A percentile compares a stretch with the other conserved stretches of the same genome.
phyloP scores from a whole-genome alignment of 805 yeast species.

The Danielozyma ontarioensis region DNA sequence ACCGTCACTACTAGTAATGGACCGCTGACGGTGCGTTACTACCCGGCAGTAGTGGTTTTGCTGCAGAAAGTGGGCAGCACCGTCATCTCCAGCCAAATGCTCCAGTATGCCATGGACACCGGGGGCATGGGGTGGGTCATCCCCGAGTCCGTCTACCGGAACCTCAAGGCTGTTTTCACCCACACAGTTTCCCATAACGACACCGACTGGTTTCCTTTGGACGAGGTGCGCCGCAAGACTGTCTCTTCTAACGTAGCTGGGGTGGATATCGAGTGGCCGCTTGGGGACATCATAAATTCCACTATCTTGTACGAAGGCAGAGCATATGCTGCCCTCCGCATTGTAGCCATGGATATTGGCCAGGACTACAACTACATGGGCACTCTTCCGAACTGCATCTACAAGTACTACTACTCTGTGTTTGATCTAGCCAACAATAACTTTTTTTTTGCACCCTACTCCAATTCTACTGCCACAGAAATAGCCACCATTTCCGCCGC shows the following conservation, averaged over 20 bases:
- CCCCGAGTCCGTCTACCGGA: constrained; percentile 8
- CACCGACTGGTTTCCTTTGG: constrained; percentile 3
- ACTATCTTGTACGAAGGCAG: constrained; percentile 4
- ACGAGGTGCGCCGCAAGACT: constrained; percentile 1
- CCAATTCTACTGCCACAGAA: not conserved
- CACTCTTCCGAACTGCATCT: constrained; percentile 1
- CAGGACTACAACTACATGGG: constrained; percentile 1
- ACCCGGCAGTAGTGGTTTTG: no score
- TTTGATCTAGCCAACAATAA: constrained; percentile 11
- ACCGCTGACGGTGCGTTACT: not conserved
- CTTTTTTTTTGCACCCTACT: constrained; percentile 10
- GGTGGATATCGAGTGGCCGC: constrained; percentile 4
- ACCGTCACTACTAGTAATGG: not conserved
- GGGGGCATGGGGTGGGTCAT: constrained; percentile 12
- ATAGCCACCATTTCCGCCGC: no score
- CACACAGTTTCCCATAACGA: constrained; percentile 2
- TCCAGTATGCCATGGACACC: constrained; percentile 12
- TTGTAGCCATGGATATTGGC: constrained; percentile 7
- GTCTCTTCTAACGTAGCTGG: constrained; percentile 10
- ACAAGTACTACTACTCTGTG: constrained; percentile 12
- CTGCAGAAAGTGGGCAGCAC: constrained; percentile 3
- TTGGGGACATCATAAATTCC: constrained; percentile 10
- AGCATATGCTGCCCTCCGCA: constrained; percentile 6
- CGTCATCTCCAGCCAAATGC: constrained; percentile 8
- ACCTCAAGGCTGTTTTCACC: constrained; percentile 8